These are phyloP conservation scores for Soucietia sequanensis DNA, from an alignment of 805 yeast species.

Conservation along the genomic window DNA sequence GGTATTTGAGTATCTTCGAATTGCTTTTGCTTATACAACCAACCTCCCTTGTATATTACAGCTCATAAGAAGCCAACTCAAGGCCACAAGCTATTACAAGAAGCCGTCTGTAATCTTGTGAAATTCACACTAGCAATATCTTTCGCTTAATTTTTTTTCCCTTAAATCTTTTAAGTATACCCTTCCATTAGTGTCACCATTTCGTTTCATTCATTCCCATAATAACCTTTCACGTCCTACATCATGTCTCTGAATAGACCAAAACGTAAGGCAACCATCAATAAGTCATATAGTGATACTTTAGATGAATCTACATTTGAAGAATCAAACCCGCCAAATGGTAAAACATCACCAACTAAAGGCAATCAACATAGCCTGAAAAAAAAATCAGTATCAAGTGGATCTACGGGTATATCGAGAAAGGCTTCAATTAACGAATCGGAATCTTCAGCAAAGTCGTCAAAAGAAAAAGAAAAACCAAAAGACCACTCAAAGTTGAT, in stretches of 20 bases:
- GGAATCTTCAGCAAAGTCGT: neutral
- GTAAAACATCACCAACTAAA: neutral
- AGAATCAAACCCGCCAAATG: conserved; percentile 11
- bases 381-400: conserved; percentile 3
- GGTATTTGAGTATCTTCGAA: too few relatives aligned
- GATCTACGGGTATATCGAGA: neutral
- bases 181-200: too few relatives aligned
- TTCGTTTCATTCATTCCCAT: neutral
- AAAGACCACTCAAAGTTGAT: conserved; percentile 11
- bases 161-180: too few relatives aligned
- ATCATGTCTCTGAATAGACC: conserved; percentile 28
- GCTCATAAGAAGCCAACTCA: too few relatives aligned
- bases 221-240: neutral
- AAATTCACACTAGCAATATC: too few relatives aligned
- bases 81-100: too few relatives aligned
- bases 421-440: neutral
- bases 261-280: conserved; percentile 35
- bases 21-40: too few relatives aligned
- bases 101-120: too few relatives aligned
- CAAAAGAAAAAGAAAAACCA: conserved; percentile 1
- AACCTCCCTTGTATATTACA: too few relatives aligned
- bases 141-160: too few relatives aligned
- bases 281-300: conserved; percentile 33
- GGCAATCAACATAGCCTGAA: conserved; percentile 3
- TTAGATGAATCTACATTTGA: conserved; percentile 26